Percentiles rank a stretch among this genome's conserved stretches.
Evolutionary conservation across 805 yeast genomes (phyloP).

Genomic region (Kodamaea fukazawae): DNA sequence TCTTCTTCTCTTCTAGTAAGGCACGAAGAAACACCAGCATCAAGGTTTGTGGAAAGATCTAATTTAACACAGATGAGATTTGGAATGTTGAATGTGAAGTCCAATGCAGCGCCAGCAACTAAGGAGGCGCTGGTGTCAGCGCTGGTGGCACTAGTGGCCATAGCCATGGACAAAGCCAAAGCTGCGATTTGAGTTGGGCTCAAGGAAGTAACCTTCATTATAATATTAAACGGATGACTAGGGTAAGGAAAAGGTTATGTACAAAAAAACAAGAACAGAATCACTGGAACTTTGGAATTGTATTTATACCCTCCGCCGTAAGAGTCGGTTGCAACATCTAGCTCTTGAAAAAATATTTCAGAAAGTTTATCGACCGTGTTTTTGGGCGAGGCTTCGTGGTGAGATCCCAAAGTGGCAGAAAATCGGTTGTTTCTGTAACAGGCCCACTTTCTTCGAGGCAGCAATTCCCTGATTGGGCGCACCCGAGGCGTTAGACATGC

Average conservation of each 20-base stretch:
- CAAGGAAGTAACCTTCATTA: conserved; percentile 6
- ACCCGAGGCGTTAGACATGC: too few relatives aligned
- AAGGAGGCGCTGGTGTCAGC: conserved; percentile 5
- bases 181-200: conserved; percentile 7
- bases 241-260: conserved; percentile 2
- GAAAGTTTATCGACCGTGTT: too few relatives aligned
- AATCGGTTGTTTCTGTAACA: too few relatives aligned
- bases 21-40: conserved; percentile 3
- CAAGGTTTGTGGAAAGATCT: conserved; percentile 4
- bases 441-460: too few relatives aligned
- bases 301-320: conserved; percentile 1
- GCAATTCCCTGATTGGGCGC: too few relatives aligned
- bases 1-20: conserved; percentile 7
- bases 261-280: neutral
- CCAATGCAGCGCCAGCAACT: conserved; percentile 4
- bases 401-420: too few relatives aligned
- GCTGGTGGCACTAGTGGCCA: conserved; percentile 10
- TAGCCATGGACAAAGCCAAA: conserved; percentile 9
- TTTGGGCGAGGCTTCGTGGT: too few relatives aligned
- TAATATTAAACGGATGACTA: conserved; percentile 6
- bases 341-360: neutral
- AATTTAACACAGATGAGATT: conserved; percentile 7
- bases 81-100: conserved; percentile 4
- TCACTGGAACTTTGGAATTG: neutral
- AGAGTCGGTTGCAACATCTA: conserved; percentile 1